Evolutionary conservation across 192 early-diverging fungal species (phyloP), one percentile per base, ranked within the genome.

Genomic region (Gonapodya sp.): DNA sequence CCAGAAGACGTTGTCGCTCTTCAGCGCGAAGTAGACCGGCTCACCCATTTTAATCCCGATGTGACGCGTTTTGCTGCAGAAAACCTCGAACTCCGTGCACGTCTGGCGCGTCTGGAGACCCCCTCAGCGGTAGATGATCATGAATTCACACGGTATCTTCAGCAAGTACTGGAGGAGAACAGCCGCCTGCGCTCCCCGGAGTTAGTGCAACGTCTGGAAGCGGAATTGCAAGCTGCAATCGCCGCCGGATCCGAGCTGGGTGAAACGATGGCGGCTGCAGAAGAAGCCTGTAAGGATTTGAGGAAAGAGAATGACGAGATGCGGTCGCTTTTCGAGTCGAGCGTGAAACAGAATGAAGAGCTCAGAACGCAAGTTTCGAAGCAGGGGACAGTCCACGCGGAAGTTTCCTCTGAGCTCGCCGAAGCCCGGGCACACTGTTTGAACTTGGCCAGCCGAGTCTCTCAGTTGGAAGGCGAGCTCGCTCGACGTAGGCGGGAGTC

Each of bases 41-140:
- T 84, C 31, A 73, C 85, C 1, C 82, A 85, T 33, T 82, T 83
- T 73, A 82, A 87, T 75, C 86, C 86, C 1, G 86, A 86, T 82
- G 74, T 80, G 35, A 79, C 35, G 2, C 75, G 1, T 0, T 84
- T 36, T 34, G 78, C 80, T 1, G 24, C 30, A n/a, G 80, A 81
- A 35, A 81, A 81, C 35, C 1, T 81, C 31, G 31, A 81, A 33
- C 80, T 81, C 8, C 80, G 80, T 35, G 80, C 35, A 1, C 73
- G 73, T 1, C 35, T 81, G 75, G 80, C 46, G 72, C 81, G 83
- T 35, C 34, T 84, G 35, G 83, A 85, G 78, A 82, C 82, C 8
- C 46, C 46, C 46, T 64, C 46, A 24, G 46, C 46, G 8, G 46
- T 64, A 64, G 46, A 64, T 64, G 46, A 64, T 64, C 8, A 8